These are phyloP conservation scores for Aschersonia sp. DNA, from an alignment of 2,329 filamentous ascomycete species.

Conservation along the genomic window DNA sequence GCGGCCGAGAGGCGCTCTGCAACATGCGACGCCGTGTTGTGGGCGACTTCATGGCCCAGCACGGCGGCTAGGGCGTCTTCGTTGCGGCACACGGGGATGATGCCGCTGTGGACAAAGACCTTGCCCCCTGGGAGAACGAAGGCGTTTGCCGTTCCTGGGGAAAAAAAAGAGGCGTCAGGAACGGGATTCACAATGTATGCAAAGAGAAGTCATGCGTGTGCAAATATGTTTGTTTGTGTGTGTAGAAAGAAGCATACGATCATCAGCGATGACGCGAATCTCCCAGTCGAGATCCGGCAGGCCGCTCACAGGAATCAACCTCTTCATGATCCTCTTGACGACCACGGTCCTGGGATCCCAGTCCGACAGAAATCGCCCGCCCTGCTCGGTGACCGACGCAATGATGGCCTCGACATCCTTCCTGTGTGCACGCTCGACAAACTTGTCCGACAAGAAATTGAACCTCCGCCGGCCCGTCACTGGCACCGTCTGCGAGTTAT, in stretches of 20 bases:
- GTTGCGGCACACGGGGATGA: slow-evolving; percentile 50
- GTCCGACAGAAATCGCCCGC: slow-evolving; percentile 40
- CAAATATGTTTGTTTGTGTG: too few relatives aligned
- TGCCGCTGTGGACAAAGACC: slow-evolving; percentile 65
- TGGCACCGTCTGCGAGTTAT: slow-evolving; percentile 58
- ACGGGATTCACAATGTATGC: neutral
- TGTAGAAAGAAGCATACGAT: slow-evolving; percentile 18
- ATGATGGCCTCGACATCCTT: slow-evolving; percentile 26
- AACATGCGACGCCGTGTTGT: slow-evolving; percentile 55
- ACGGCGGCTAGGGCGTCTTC: slow-evolving; percentile 63
- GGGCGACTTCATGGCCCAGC: slow-evolving; percentile 67
- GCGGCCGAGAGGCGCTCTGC: slow-evolving; percentile 46
- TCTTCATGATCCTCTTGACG: slow-evolving; percentile 50
- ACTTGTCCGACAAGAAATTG: slow-evolving; percentile 45
- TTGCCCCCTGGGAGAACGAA: slow-evolving; percentile 70
- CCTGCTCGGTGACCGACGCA: slow-evolving; percentile 34
- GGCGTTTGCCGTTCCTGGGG: slow-evolving; percentile 46
- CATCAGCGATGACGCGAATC: slow-evolving; percentile 59
- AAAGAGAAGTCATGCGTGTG: too few relatives aligned
- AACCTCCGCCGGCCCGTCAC: slow-evolving; percentile 59
- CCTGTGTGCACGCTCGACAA: slow-evolving; percentile 31
- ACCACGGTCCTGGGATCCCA: slow-evolving; percentile 39
- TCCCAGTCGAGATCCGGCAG: slow-evolving; percentile 50
- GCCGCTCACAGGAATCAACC: slow-evolving; percentile 54
- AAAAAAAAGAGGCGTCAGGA: neutral